Base-by-base conservation (phyloP, 805 yeast genomes). In the Candida pseudoglaebosa region DNA sequence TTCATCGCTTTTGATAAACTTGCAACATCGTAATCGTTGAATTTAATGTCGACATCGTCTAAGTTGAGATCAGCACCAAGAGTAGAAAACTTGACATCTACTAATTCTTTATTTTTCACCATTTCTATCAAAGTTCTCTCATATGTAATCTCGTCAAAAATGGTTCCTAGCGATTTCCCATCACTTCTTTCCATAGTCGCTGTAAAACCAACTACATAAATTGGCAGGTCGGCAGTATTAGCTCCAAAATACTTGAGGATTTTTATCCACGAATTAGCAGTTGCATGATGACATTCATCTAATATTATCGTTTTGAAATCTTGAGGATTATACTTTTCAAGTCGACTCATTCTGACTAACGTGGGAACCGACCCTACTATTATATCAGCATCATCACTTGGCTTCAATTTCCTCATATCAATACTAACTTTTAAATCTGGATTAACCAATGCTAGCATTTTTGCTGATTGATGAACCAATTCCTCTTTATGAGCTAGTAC, bases 231-330 rank as follows among this genome's bases (percentile, higher is more conserved):
- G 0, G 62, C 47, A 1, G 53, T 50, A 28, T 57, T 49, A 5
- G 82, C 81, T 0, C 66, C 65, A 49, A 90, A 87, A 50, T 85
- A 70, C 3, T 66, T 56, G 37, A 87, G 55, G 1, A 89, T 69
- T 21, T 70, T 67, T 13, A 61, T 32, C 65, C 90, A 91, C 1
- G 89, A 70, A 12, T 57, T 53, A 0, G 96, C 88, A 1, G 85
- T 84, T 0, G 95, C 82, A 59, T 90, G 97, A 54, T 90, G 98
- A 29, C 96, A 95, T 56, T 90, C 98, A 60, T 90, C 98, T 2
- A 90, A 68, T 15, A 90, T 78, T 13, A 91, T 75, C 22, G 89
- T 68, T 53, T 86, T 83, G 62, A 73, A 82, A n/a, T 76, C 75
- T 2, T 39, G 35, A 0, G 90, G 82, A 39, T 75, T 58, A 50